Percentiles rank a stretch among this genome's conserved stretches.
These are phyloP conservation scores for Dissoconium aciculare DNA, from an alignment of 2,329 filamentous ascomycete species.

Conservation along the genomic window DNA sequence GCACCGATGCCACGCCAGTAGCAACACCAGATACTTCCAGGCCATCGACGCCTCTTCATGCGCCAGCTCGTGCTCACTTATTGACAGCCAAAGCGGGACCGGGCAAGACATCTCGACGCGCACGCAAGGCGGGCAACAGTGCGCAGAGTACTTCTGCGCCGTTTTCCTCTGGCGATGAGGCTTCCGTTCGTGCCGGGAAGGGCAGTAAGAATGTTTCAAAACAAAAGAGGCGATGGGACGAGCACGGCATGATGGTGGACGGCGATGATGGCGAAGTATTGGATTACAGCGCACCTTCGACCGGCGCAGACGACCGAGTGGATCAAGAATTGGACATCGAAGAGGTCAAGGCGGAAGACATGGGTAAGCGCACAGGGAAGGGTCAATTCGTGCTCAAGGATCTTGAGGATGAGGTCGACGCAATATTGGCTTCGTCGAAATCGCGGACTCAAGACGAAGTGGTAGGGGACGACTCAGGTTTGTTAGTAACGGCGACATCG, in stretches of 20 bases:
- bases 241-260: slow-evolving; percentile 74
- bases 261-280: slow-evolving; percentile 62
- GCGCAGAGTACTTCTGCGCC: slow-evolving; percentile 37
- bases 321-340: slow-evolving; percentile 43
- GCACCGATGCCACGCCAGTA: slow-evolving; percentile 54
- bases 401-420: slow-evolving; percentile 81
- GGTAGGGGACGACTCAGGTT: slow-evolving; percentile 43
- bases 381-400: slow-evolving; percentile 92
- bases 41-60: slow-evolving; percentile 52
- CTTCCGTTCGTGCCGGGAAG: slow-evolving; percentile 35
- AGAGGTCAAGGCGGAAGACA: slow-evolving; percentile 60
- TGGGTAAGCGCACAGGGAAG: slow-evolving; percentile 71
- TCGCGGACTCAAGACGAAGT: slow-evolving; percentile 40
- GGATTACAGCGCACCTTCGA: slow-evolving; percentile 64
- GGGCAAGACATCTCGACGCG: slow-evolving; percentile 64
- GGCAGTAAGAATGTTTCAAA: slow-evolving; percentile 48
- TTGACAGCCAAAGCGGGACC: slow-evolving; percentile 61
- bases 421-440: slow-evolving; percentile 70
- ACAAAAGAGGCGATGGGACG: slow-evolving; percentile 84
- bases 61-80: slow-evolving; percentile 40
- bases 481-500: slow-evolving; percentile 66
- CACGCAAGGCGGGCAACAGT: slow-evolving; percentile 50
- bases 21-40: slow-evolving; percentile 62
- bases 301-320: slow-evolving; percentile 36
- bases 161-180: slow-evolving; percentile 74